Conservation (phyloP, 1,139 yeast genomes). For the Nakaseomyces nivariensis region DNA sequence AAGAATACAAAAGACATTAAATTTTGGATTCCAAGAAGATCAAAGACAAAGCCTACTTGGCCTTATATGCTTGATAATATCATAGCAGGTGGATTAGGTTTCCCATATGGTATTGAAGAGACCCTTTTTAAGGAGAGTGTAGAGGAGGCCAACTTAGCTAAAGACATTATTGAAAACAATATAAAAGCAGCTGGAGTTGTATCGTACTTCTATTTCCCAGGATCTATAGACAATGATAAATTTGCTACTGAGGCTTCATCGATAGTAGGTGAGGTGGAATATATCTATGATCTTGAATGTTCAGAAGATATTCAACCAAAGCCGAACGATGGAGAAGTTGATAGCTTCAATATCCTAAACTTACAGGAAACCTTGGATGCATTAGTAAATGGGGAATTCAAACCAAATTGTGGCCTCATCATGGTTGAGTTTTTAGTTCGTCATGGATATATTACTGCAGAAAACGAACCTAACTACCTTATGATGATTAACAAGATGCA, state of each 20-base stretch:
- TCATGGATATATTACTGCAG: slow-evolving; percentile 58
- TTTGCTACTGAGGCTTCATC: slow-evolving; percentile 39
- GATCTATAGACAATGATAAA: slow-evolving; percentile 15
- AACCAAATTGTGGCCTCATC: slow-evolving; percentile 80
- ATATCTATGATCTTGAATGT: slow-evolving; percentile 61
- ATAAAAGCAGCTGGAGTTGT: slow-evolving; percentile 53
- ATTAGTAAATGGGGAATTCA: slow-evolving; percentile 51
- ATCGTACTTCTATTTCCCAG: slow-evolving; percentile 48
- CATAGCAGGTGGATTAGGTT: slow-evolving; percentile 89
- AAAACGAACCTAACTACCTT: slow-evolving; percentile 51
- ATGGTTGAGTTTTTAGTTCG: slow-evolving; percentile 76
- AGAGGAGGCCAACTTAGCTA: slow-evolving; percentile 81
- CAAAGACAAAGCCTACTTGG: slow-evolving; percentile 69
- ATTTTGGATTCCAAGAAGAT: slow-evolving; percentile 81
- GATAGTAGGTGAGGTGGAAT: slow-evolving; percentile 85
- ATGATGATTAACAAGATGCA: slow-evolving; percentile 55
- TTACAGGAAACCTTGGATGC: slow-evolving; percentile 45
- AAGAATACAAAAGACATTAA: slow-evolving; percentile 36
- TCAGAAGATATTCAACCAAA: slow-evolving; percentile 43
- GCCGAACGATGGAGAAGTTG: slow-evolving; percentile 84
- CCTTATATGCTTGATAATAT: slow-evolving; percentile 90
- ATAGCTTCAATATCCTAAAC: slow-evolving; percentile 54
- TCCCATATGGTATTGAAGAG: slow-evolving; percentile 65
- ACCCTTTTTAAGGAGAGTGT: slow-evolving; percentile 77
- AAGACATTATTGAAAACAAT: slow-evolving; percentile 39